Evolutionary conservation across 2,329 filamentous ascomycete genomes (phyloP), one percentile per base, ranked within the genome.

Genomic region (Magnaporthiopsis poae): DNA sequence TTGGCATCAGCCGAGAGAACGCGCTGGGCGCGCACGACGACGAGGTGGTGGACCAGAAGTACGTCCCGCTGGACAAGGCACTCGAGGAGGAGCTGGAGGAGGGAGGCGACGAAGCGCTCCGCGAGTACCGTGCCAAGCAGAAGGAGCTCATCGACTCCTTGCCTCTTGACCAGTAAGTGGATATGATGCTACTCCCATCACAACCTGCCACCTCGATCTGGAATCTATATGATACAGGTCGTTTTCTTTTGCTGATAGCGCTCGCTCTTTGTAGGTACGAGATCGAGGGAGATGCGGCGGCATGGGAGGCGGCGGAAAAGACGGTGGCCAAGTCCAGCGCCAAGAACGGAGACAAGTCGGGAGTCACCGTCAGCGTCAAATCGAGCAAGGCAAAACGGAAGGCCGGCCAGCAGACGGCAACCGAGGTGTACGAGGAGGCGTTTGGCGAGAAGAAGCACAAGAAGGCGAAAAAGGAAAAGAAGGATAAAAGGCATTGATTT

Each of bases 141-240:
- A 87, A 90, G 72, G 90, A 91, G 71, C 81, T 98, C 70, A 96
- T 98, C 73, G 91, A 97, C 80, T 90, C 92, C 69, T 80, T 98
- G 69, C 93, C 94, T 61, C 82, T 98, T 65, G 92, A 96, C 73
- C 88, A 90, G 86, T 94, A 83, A 84, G 88, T 79, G 67, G n/a
- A 25, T 27, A 12, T 31, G 2, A 31, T 4, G 2, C 39, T 21
- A 1, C 35, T 36, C 5, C 5, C 31, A 31, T 31, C 31, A 31
- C 33, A 25, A 13, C 52, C 31, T 12, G n/a, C 27, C 27, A 25
- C 35, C 11, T 36, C 35, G 11, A 11, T 13, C 11, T 13, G 2
- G 35, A 13, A 11, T 12, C 11, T 3, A 31, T 31, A 31, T 31
- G 31, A 31, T 31, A 31, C 31, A 4, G 31, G 5, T 31, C 31